These are phyloP conservation scores for Penicillium bovifimosum DNA, from an alignment of 495 filamentous ascomycete species.

Conservation along the genomic window DNA sequence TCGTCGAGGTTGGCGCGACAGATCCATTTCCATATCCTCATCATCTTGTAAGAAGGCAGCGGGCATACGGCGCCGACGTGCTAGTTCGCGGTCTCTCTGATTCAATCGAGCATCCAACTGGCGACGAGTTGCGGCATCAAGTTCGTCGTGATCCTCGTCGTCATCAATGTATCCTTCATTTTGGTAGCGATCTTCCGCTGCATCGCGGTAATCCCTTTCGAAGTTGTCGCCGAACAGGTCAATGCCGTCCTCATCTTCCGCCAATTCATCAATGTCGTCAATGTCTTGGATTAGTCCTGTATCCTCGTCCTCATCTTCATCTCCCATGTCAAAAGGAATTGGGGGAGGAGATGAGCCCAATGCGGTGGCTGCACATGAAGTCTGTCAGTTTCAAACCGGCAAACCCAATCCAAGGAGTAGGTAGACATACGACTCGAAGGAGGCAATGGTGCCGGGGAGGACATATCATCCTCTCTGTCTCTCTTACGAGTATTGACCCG, in stretches of 20 bases:
- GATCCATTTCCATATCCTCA: slow-evolving; percentile 77
- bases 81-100: slow-evolving; percentile 75
- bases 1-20: slow-evolving; percentile 73
- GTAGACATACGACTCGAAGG: slow-evolving; percentile 63
- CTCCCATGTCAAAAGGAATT: slow-evolving; percentile 49
- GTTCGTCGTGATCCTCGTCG: slow-evolving; percentile 68
- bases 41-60: slow-evolving; percentile 83
- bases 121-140: slow-evolving; percentile 63
- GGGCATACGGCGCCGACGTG: slow-evolving; percentile 67
- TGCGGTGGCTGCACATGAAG: slow-evolving; percentile 15
- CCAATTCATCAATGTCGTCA: slow-evolving; percentile 93
- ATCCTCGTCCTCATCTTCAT: slow-evolving; percentile 75
- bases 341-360: slow-evolving; percentile 43
- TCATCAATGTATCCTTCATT: slow-evolving; percentile 70
- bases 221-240: slow-evolving; percentile 91
- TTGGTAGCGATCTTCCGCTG: slow-evolving; percentile 60
- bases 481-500: slow-evolving; percentile 68
- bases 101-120: slow-evolving; percentile 79
- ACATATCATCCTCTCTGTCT: slow-evolving; percentile 69
- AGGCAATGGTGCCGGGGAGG: slow-evolving; percentile 56
- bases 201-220: slow-evolving; percentile 71
- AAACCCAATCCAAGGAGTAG: slow-evolving; percentile 22
- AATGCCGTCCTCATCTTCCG: slow-evolving; percentile 89
- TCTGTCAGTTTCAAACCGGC: slow-evolving; percentile 19
- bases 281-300: slow-evolving; percentile 72